Conservation (phyloP, 306 rosid species). For the Malus orientalis region DNA sequence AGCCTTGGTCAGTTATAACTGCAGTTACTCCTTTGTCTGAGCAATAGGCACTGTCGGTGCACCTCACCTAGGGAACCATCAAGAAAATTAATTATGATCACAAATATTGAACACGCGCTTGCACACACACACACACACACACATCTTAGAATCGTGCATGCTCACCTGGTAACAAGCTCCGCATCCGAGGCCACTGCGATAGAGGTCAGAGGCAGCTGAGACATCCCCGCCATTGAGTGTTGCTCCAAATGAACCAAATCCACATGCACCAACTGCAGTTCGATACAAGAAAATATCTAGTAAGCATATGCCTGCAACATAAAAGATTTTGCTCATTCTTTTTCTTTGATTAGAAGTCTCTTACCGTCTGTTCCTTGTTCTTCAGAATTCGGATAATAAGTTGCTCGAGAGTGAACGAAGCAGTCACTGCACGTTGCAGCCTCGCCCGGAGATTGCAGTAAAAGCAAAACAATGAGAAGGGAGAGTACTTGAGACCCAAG, state of each 20-base stretch:
- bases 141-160: background rate
- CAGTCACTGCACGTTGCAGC: slow-evolving; percentile 51
- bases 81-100: background rate
- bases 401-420: slow-evolving; percentile 67
- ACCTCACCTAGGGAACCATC: slow-evolving; percentile 47
- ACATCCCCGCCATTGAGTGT: slow-evolving; percentile 79
- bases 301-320: background rate
- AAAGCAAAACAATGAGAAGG: slow-evolving; percentile 36
- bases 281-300: background rate
- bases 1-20: slow-evolving; percentile 77
- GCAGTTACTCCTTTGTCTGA: slow-evolving; percentile 58
- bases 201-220: slow-evolving; percentile 75
- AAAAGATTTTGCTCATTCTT: background rate
- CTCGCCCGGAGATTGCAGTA: slow-evolving; percentile 46
- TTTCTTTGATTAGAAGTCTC: slow-evolving; percentile 4
- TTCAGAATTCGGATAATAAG: slow-evolving; percentile 73
- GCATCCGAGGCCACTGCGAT: slow-evolving; percentile 76
- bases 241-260: slow-evolving; percentile 88
- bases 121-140: background rate
- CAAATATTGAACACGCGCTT: background rate
- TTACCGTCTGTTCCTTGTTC: slow-evolving; percentile 71
- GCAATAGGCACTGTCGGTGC: slow-evolving; percentile 57
- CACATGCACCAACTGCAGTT: slow-evolving; percentile 66
- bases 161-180: slow-evolving; percentile 93
- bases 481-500: slow-evolving; percentile 20